A percentile compares a stretch with the other conserved stretches of the same genome.
These are phyloP conservation scores for Jackrogersella multiformis DNA, from an alignment of 495 filamentous ascomycete species.

Conservation along the genomic window DNA sequence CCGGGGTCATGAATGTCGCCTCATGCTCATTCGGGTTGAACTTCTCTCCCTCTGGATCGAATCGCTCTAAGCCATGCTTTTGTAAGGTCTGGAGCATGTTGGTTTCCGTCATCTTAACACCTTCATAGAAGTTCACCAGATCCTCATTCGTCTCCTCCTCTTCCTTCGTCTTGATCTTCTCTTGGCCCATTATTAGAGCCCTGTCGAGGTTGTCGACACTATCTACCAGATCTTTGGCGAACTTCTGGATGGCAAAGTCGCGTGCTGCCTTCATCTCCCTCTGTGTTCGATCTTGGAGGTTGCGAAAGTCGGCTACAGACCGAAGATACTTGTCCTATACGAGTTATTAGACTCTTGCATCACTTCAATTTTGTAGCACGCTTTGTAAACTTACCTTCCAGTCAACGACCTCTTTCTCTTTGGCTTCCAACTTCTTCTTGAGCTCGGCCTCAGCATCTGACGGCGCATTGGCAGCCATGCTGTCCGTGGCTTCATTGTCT, in stretches of 20 bases:
- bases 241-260: constrained; percentile 93
- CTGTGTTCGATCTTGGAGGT: constrained; percentile 92
- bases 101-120: constrained; percentile 91
- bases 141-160: constrained; percentile 69
- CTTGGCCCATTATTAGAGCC: constrained; percentile 82
- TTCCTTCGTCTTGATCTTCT: constrained; percentile 68
- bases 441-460: constrained; percentile 51
- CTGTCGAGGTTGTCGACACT: constrained; percentile 96
- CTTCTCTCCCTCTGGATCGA: constrained; percentile 78
- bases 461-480: constrained; percentile 37
- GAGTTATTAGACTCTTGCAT: constrained; percentile 22
- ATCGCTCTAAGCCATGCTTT: constrained; percentile 93
- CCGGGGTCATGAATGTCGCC: constrained; percentile 90
- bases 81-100: constrained; percentile 88
- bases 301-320: constrained; percentile 93
- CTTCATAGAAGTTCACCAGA: constrained; percentile 82
- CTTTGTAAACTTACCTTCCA: constrained; percentile 72
- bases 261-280: constrained; percentile 86
- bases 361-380: constrained; percentile 11
- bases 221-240: constrained; percentile 93
- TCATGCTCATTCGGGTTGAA: constrained; percentile 98
- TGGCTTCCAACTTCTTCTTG: constrained; percentile 79
- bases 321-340: constrained; percentile 90
- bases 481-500: constrained; percentile 17
- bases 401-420: constrained; percentile 83